Evolutionary conservation across 768 basidiomycete species (phyloP).

Genomic region (Leccinum pellstonianum): DNA sequence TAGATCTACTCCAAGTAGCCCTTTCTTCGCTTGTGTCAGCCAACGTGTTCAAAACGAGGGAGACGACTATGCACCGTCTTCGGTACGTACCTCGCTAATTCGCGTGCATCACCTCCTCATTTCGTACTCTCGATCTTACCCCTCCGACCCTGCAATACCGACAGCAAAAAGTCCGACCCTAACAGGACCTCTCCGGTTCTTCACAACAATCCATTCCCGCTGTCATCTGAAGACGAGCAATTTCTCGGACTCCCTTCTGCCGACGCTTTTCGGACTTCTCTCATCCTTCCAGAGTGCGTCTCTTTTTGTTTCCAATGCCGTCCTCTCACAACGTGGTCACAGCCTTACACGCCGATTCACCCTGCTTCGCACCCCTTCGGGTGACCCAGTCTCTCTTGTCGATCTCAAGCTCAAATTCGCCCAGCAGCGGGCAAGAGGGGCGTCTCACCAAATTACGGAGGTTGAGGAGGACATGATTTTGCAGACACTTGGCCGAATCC

Average conservation of each 20-base stretch:
- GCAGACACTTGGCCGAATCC: conserved; percentile 62
- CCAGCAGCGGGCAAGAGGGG: conserved; percentile 71
- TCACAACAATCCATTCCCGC: conserved; percentile 30
- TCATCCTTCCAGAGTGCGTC: conserved; percentile 82
- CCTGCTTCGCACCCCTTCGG: conserved; percentile 66
- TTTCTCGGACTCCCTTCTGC: conserved; percentile 62
- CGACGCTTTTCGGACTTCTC: conserved; percentile 82
- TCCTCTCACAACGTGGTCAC: conserved; percentile 22
- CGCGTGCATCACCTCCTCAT: conserved; percentile 27
- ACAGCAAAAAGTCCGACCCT: conserved; percentile 75
- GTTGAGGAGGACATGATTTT: conserved; percentile 85
- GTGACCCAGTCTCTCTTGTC: conserved; percentile 64
- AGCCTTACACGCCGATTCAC: conserved; percentile 84
- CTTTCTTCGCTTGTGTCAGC: conserved; percentile 30
- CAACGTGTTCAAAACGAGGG: conserved; percentile 76
- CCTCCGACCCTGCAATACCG: conserved; percentile 25
- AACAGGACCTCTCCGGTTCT: conserved; percentile 49
- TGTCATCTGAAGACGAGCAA: conserved; percentile 36
- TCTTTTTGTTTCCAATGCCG: conserved; percentile 5
- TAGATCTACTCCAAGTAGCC: conserved; percentile 34
- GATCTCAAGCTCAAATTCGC: conserved; percentile 66
- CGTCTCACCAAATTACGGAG: conserved; percentile 66
- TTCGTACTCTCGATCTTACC: conserved; percentile 27
- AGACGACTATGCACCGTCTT: conserved; percentile 67
- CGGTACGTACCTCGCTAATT: conserved; percentile 56